Evolutionary conservation across 257 asterid species (phyloP), one percentile per base, ranked within the genome.

Genomic region (Solanum sejunctum): DNA sequence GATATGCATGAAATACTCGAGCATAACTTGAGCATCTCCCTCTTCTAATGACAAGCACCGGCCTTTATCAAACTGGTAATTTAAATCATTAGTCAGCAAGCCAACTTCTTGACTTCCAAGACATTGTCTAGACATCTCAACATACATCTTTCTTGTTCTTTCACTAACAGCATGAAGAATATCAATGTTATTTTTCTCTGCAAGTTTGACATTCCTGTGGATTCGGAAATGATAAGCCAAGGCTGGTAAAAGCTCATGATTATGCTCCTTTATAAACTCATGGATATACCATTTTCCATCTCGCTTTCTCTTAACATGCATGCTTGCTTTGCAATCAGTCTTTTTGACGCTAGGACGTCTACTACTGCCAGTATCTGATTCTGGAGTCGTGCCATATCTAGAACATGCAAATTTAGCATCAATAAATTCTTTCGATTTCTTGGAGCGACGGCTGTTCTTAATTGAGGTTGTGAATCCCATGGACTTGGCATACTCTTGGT

Each of bases 401-500:
- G 98, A 96, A 85, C 99, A 96, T 1, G 99, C 98, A 80, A 94
- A 96, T 83, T 96, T 96, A 84, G 99, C 98, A 83, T 96, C 99
- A 20, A 96, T 96, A 82, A 96, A 96, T 84, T 96, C 99, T 88
- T 96, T 96, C 12, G 97, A 93, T 86, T 95, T 96, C 92, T 96
- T 96, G 13, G 99, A 95, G 71, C 98, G 97, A 7, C 99, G 98
- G 85, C 99, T 96, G 61, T 96, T 96, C 89, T 95, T 96, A 81
- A 96, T 96, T 1, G 99, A 96, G 85, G 98, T 95, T 83, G 98
- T 96, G 93, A 96, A 96, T 55, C 99, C 99, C 99, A 96, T 95
- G 3, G 99, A 95, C 88, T 96, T 96, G 66, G 98, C 98, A 86
- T 95, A 95, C 83, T 95, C 98, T 88, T 96, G 99, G 89, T 96